Evolutionary conservation across 169 alveolate genomes (phyloP).

Genomic region (Sarcocystis neurona): DNA sequence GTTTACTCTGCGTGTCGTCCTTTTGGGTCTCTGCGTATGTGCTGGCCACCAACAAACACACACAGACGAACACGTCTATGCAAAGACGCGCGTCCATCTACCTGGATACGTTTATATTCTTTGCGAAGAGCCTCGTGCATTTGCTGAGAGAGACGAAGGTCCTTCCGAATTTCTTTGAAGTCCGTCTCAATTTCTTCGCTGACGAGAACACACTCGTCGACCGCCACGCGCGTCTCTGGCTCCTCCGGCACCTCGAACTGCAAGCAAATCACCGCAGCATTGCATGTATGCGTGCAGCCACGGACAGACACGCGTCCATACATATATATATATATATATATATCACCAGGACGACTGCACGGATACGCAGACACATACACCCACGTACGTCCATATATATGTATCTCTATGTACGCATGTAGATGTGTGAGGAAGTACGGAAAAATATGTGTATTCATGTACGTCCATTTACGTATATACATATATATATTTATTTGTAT

Average conservation of each 20-base stretch:
- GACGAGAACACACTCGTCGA: conserved; percentile 59
- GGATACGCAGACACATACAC: too few relatives aligned
- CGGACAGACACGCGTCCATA: too few relatives aligned
- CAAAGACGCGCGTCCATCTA: neutral
- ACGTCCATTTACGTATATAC: too few relatives aligned
- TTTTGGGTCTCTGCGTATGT: neutral
- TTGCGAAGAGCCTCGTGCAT: conserved; percentile 46
- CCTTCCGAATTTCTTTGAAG: conserved; percentile 37
- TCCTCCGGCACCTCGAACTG: conserved; percentile 66
- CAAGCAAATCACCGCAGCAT: neutral
- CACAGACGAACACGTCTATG: neutral
- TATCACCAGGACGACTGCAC: too few relatives aligned
- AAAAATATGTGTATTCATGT: too few relatives aligned
- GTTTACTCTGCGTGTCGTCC: too few relatives aligned
- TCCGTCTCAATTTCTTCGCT: conserved; percentile 49
- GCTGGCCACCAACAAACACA: neutral
- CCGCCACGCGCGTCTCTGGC: conserved; percentile 60
- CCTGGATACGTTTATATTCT: conserved; percentile 60
- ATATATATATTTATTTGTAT: too few relatives aligned
- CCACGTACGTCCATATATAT: too few relatives aligned
- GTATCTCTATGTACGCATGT: too few relatives aligned
- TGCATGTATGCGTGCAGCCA: too few relatives aligned
- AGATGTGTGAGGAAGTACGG: too few relatives aligned
- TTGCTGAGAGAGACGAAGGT: conserved; percentile 43
- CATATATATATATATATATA: too few relatives aligned